phyloP scores from a whole-genome alignment of 139 green algal species.

The Tetradesmus obliquus region DNA sequence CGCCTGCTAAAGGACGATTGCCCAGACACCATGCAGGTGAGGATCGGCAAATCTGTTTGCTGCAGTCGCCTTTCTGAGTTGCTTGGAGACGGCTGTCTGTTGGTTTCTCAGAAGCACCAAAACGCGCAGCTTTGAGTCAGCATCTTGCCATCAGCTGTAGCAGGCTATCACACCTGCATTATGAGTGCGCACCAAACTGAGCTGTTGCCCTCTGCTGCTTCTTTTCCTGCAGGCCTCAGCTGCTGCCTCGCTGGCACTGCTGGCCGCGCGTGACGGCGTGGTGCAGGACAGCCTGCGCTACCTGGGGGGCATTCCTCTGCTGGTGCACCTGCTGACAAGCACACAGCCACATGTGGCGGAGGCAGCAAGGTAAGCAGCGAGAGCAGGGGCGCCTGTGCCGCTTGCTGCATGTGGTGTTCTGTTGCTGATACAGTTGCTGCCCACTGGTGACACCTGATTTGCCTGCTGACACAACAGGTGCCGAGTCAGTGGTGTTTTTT shows the following conservation, averaged over 20 bases:
- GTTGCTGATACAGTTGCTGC: not conserved
- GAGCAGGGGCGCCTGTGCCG: not conserved
- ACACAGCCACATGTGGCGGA: conserved; percentile 21
- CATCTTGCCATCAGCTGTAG: too few species aligned
- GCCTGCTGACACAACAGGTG: not conserved
- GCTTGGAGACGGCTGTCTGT: not conserved
- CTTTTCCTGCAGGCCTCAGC: conserved; percentile 31
- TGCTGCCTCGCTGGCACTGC: conserved; percentile 36
- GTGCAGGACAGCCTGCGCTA: conserved; percentile 48
- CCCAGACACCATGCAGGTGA: conserved; percentile 36
- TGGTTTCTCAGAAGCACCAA: not conserved
- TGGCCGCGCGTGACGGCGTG: conserved; percentile 34
- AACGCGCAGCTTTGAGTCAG: too few species aligned
- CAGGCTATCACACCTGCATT: too few species aligned
- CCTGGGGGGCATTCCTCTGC: conserved; percentile 37
- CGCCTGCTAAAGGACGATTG: conserved; percentile 40
- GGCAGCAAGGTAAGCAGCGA: conserved; percentile 10
- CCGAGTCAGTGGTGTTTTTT: too few species aligned
- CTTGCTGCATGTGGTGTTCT: not conserved
- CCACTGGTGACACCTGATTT: too few species aligned
- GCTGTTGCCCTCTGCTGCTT: not conserved
- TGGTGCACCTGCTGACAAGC: conserved; percentile 32
- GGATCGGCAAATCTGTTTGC: not conserved
- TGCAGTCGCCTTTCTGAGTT: not conserved
- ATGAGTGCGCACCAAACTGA: not conserved